Evolutionary conservation across 768 basidiomycete genomes (phyloP).

Genomic region (Leccinum broughii): DNA sequence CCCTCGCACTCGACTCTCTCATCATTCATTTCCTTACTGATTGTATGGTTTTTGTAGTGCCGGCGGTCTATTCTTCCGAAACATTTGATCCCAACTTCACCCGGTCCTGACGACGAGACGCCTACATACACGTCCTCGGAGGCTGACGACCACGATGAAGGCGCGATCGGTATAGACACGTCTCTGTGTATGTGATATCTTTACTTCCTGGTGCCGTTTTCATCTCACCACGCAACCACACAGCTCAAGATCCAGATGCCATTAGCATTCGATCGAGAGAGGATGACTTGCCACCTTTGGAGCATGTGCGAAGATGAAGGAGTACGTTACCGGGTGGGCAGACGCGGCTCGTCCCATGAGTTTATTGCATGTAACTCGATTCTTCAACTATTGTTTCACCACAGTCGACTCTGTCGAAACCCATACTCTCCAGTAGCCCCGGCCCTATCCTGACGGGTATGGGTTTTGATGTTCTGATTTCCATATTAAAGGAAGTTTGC

Average conservation of each 20-base stretch:
- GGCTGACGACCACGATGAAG: conserved; percentile 32
- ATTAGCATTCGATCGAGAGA: conserved; percentile 36
- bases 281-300: conserved; percentile 66
- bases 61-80: conserved; percentile 76
- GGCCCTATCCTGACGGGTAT: too few relatives aligned
- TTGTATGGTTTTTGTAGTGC: conserved; percentile 42
- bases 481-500: too few relatives aligned
- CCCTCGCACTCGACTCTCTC: background rate
- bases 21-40: background rate
- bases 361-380: background rate
- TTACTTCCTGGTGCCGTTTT: conserved; percentile 3
- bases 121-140: conserved; percentile 26
- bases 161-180: conserved; percentile 26
- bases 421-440: too few relatives aligned
- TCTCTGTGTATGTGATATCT: conserved; percentile 24
- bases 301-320: conserved; percentile 60
- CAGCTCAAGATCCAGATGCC: conserved; percentile 29
- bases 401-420: too few relatives aligned
- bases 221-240: conserved; percentile 6
- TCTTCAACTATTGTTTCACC: background rate
- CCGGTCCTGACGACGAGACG: conserved; percentile 12
- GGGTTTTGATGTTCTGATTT: too few relatives aligned
- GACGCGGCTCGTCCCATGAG: conserved; percentile 24
- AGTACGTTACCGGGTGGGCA: conserved; percentile 38
- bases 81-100: conserved; percentile 40